Base-by-base conservation (phyloP, 1,284 basidiomycete genomes). In the Waitea zeae region DNA sequence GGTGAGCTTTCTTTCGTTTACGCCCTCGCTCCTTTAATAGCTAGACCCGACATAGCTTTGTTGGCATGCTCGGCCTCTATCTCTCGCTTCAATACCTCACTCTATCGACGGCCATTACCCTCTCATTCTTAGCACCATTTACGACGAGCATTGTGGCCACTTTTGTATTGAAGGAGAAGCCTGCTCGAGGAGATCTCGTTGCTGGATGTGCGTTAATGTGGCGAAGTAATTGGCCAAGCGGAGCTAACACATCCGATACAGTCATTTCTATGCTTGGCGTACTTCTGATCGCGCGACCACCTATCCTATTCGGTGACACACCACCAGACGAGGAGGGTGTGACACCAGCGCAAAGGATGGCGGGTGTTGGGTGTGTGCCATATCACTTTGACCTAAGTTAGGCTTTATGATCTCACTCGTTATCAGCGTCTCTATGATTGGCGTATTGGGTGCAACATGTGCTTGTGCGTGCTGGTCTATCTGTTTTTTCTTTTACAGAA, bases 41-140 rank as follows among this genome's bases (percentile, higher is more conserved):
- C n/a, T n/a, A n/a, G 17, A 13, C 19, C 30, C 12, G 14, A 42
- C 11, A 3, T 42, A 73, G 69, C 12, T 76, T 74, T 44, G 59
- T 72, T 39, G 70, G 68, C 1, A 55, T 80, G n/a, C 70, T 67
- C 41, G 72, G 64, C 17, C 55, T 72, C 2, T 87, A 86, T 49
- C 78, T 71, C 47, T 69, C 75, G 1, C 54, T 86, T 9, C 62
- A 73, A 35, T 57, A 55, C 37, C 43, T 58, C 4, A 54, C 75
- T 0, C 57, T 87, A 0, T 78, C 77, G 9, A 83, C 88, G 47
- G 70, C 77, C 0, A 77, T 73, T 0, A 77, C 82, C 11, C 58
- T 90, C 33, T 74, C 73, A 0, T 88, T 87, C 55, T 59, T 90
- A 5, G 53, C 67, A 0, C 86, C 86, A 0, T 64, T 75, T 37